Conservation (phyloP, 371 early-diverging fungal genomes). For the Homolaphlyctis polyrhiza region DNA sequence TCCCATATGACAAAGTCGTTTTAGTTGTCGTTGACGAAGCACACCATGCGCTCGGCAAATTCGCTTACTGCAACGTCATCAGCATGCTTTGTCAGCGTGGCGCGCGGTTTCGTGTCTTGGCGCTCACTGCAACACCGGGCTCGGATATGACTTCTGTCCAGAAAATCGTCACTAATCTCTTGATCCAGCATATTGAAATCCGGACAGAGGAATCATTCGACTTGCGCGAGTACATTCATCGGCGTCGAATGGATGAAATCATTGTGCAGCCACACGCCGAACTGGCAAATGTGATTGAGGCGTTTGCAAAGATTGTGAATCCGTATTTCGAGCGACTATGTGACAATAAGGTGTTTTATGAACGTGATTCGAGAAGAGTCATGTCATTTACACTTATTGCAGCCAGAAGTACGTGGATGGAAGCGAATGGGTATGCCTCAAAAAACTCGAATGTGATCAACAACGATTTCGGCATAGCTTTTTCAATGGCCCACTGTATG, state of each 20-base stretch:
- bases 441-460: conserved; percentile 27
- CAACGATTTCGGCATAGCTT: conserved; percentile 37
- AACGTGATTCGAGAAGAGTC: conserved; percentile 35
- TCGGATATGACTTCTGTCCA: conserved; percentile 69
- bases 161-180: conserved; percentile 66
- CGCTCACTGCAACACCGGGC: conserved; percentile 89
- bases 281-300: conserved; percentile 43
- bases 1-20: conserved; percentile 35
- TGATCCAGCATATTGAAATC: conserved; percentile 73
- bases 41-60: conserved; percentile 80
- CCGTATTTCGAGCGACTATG: conserved; percentile 44
- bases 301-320: conserved; percentile 30
- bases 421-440: conserved; percentile 11
- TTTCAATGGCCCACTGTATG: conserved; percentile 49
- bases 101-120: conserved; percentile 67
- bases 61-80: conserved; percentile 76
- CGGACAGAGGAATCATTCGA: conserved; percentile 89
- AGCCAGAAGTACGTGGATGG: conserved; percentile 38
- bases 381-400: conserved; percentile 42
- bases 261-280: conserved; percentile 60
- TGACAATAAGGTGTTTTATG: conserved; percentile 38
- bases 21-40: conserved; percentile 92
- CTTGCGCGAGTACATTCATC: conserved; percentile 66
- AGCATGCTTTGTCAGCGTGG: conserved; percentile 43
- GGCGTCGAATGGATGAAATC: conserved; percentile 58